A percentile compares a stretch with the other conserved stretches of the same genome.
These are phyloP conservation scores for Leucoagaricus sp. DNA, from an alignment of 1,284 basidiomycete species.

Conservation along the genomic window DNA sequence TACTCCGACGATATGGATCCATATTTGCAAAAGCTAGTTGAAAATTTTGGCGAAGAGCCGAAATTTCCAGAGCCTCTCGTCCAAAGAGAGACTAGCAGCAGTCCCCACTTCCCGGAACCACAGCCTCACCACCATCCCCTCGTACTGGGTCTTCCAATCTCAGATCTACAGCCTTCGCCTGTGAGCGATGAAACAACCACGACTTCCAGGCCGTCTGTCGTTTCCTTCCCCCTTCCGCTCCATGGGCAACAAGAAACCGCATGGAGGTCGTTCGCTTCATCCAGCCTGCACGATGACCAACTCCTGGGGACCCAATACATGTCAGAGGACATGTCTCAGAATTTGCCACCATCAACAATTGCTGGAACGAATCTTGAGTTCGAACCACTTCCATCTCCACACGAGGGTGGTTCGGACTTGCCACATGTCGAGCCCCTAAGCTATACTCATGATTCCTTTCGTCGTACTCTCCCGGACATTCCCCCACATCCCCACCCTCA, in stretches of 20 bases:
- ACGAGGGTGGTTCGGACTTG: neutral
- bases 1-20: neutral
- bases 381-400: constrained; percentile 5
- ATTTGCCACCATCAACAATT: neutral
- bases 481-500: neutral
- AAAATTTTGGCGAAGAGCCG: neutral
- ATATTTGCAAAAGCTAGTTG: neutral
- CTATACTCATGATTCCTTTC: neutral
- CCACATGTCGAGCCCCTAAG: neutral
- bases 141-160: neutral
- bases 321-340: neutral
- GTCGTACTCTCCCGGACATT: neutral
- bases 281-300: neutral
- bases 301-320: neutral
- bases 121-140: neutral
- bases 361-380: constrained; percentile 6
- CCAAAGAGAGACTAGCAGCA: neutral
- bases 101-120: constrained; percentile 9
- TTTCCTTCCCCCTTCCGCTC: constrained; percentile 1
- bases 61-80: neutral
- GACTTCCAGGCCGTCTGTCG: neutral
- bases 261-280: neutral
- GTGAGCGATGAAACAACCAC: neutral
- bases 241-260: neutral
- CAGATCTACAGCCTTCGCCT: neutral